A percentile compares a stretch with the other conserved stretches of the same genome.
phyloP scores from a whole-genome alignment of 441 rosid genomes.

The Viola pubescens region DNA sequence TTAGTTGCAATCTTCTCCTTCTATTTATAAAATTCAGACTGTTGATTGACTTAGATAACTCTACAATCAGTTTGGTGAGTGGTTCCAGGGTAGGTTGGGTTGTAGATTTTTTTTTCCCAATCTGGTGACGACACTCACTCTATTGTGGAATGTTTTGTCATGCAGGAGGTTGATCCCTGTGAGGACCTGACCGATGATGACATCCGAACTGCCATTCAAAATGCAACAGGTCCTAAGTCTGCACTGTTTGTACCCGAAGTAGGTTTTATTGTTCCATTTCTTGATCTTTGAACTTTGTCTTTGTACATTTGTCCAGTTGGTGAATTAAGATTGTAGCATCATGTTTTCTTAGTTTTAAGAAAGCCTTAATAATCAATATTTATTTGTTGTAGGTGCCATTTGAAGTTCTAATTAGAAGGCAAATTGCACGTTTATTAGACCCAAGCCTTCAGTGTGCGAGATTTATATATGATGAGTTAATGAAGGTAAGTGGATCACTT shows the following conservation, averaged over 20 bases:
- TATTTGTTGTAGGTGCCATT: slow-evolving; percentile 64
- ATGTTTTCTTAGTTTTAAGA: not conserved
- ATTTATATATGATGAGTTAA: slow-evolving; percentile 85
- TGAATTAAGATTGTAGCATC: not conserved
- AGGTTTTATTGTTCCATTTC: slow-evolving; percentile 16
- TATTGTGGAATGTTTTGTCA: slow-evolving; percentile 10
- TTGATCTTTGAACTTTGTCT: not conserved
- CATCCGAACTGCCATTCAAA: slow-evolving; percentile 91
- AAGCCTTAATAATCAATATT: not conserved
- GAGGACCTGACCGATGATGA: slow-evolving; percentile 88
- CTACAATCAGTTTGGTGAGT: too few relatives aligned
- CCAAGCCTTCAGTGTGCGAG: slow-evolving; percentile 96
- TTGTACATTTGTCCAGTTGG: not conserved
- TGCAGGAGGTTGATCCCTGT: slow-evolving; percentile 93
- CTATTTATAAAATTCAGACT: too few relatives aligned
- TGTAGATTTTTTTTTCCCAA: not conserved
- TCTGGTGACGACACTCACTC: slow-evolving; percentile 3
- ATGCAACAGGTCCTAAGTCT: slow-evolving; percentile 90
- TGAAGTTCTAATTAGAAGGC: slow-evolving; percentile 92
- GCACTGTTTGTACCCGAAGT: slow-evolving; percentile 92
- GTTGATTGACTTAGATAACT: too few relatives aligned
- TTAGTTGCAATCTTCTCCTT: too few relatives aligned
- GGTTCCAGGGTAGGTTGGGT: not conserved
- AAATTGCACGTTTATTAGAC: slow-evolving; percentile 83
- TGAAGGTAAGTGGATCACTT: slow-evolving; percentile 44